phyloP scores from a whole-genome alignment of 1,139 yeast genomes.

The Yamadazyma friedrichii region DNA sequence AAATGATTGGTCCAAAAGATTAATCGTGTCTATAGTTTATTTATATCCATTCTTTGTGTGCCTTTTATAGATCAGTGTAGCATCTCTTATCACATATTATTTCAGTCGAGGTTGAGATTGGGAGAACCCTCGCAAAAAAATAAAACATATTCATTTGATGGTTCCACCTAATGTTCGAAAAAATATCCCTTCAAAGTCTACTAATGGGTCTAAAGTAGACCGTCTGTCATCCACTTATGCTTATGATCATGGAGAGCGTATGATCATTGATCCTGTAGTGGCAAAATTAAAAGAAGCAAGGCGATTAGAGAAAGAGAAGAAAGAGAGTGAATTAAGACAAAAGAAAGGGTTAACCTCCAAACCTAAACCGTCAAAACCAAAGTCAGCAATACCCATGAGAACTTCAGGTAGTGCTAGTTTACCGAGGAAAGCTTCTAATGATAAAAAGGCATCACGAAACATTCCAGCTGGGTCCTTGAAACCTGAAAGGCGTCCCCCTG shows the following conservation, averaged over 20 bases:
- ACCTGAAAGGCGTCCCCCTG: slow-evolving; percentile 9
- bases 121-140: background rate
- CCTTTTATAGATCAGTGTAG: slow-evolving; percentile 1
- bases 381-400: slow-evolving; percentile 15
- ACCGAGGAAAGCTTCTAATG: slow-evolving; percentile 11
- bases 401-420: slow-evolving; percentile 5
- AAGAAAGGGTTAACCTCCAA: slow-evolving; percentile 28
- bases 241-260: slow-evolving; percentile 14
- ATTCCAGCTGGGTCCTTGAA: background rate
- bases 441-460: background rate
- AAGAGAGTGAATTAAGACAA: slow-evolving; percentile 30
- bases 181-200: background rate
- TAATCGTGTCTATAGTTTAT: slow-evolving; percentile 11
- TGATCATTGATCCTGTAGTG: slow-evolving; percentile 50
- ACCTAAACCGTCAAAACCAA: slow-evolving; percentile 4
- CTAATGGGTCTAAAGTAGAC: background rate
- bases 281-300: slow-evolving; percentile 65
- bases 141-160: background rate
- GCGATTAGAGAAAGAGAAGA: slow-evolving; percentile 51
- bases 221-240: slow-evolving; percentile 10
- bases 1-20: slow-evolving; percentile 91
- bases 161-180: background rate
- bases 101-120: no score
- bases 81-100: no score
- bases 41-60: no score